These are phyloP conservation scores for Quercus tomentella DNA, from an alignment of 331 rosid genomes.

Conservation along the genomic window DNA sequence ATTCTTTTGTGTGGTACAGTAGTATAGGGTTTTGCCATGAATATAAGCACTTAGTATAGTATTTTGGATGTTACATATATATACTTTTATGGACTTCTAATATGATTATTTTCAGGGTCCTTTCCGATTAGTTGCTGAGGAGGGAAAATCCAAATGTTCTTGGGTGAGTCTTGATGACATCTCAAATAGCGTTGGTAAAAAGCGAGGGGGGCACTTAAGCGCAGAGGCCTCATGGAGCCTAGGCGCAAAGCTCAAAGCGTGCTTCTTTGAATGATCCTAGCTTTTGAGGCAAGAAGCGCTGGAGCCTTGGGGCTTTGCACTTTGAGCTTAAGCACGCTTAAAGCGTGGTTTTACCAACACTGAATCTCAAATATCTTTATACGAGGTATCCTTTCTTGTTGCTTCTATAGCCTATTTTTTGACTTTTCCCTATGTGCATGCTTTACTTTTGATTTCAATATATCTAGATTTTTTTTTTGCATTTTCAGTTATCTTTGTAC, in stretches of 20 bases:
- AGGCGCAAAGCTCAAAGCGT: no score
- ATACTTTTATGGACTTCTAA: background rate
- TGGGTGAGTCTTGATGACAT: conserved; percentile 95
- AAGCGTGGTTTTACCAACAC: no score
- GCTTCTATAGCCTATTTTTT: conserved; percentile 2
- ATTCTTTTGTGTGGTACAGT: no score
- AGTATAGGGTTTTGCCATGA: no score
- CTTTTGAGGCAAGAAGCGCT: no score
- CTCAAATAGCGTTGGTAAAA: conserved; percentile 35
- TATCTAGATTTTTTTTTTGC: background rate
- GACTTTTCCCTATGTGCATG: background rate
- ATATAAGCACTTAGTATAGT: no score
- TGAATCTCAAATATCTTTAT: conserved; percentile 22
- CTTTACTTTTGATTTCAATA: background rate
- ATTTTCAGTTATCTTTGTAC: background rate
- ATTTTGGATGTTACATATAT: background rate
- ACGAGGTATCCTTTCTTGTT: conserved; percentile 47
- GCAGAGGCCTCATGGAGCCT: no score
- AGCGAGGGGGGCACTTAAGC: no score
- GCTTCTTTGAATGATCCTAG: no score
- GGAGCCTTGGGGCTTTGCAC: no score
- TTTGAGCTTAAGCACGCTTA: no score
- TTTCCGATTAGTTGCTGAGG: conserved; percentile 86
- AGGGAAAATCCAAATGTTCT: conserved; percentile 92
- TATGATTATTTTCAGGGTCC: conserved; percentile 63